These are phyloP conservation scores for Neofusicoccum kwambonambiense DNA, from an alignment of 2,329 filamentous ascomycete species.

Conservation along the genomic window DNA sequence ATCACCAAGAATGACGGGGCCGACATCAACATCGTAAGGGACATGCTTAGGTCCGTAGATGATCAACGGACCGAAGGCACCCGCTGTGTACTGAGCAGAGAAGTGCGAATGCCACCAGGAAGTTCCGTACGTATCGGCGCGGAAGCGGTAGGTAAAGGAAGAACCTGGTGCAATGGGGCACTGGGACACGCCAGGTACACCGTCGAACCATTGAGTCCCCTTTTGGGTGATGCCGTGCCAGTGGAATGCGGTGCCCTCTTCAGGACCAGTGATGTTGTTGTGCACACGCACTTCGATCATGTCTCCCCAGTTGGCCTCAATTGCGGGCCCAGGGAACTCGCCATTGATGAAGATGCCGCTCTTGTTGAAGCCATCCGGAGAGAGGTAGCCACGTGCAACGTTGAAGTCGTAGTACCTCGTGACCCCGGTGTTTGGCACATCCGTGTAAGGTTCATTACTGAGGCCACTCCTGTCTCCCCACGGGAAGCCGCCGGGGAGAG, in stretches of 20 bases:
- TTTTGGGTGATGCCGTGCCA: conserved; percentile 34
- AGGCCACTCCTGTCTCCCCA: neutral
- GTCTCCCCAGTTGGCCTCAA: conserved; percentile 34
- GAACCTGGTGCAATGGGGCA: conserved; percentile 36
- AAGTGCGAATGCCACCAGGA: conserved; percentile 28
- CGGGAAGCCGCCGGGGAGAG: neutral
- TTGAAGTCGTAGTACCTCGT: conserved; percentile 18
- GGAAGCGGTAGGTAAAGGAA: conserved; percentile 26
- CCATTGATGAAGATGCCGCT: conserved; percentile 30
- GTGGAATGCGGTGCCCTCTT: conserved; percentile 35
- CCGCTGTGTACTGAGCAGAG: conserved; percentile 29
- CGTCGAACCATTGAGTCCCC: conserved; percentile 34
- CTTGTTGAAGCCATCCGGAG: conserved; percentile 30
- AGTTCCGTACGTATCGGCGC: conserved; percentile 33
- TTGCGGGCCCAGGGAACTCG: conserved; percentile 31
- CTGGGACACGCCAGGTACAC: conserved; percentile 34
- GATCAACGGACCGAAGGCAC: conserved; percentile 28
- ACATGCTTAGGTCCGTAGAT: conserved; percentile 27
- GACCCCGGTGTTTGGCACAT: neutral
- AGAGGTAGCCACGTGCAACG: neutral
- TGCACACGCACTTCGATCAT: conserved; percentile 26
- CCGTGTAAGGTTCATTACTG: neutral
- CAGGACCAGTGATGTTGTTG: neutral
- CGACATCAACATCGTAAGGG: conserved; percentile 28
- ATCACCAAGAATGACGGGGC: conserved; percentile 24